Conservation (phyloP, 2,329 filamentous ascomycete species). For the Sarocladium oryzae region DNA sequence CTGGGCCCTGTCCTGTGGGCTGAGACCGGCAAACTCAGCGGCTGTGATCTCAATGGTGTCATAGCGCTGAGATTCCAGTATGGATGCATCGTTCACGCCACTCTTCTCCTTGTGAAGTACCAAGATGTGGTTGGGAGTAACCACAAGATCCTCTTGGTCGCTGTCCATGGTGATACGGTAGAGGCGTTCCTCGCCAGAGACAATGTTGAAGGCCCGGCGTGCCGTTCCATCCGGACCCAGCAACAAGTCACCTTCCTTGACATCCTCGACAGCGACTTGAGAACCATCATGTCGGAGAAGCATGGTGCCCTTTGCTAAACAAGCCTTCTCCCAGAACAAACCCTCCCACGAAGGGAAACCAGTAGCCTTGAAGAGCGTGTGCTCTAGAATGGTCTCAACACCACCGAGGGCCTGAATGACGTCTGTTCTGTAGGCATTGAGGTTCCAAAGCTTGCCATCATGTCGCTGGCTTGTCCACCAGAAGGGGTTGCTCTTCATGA, state of each 20-base stretch:
- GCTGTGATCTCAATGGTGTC: constrained; percentile 41
- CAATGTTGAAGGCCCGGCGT: constrained; percentile 43
- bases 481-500: constrained; percentile 99
- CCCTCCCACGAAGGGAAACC: constrained; percentile 97
- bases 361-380: constrained; percentile 93
- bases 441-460: constrained; percentile 94
- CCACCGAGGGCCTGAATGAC: constrained; percentile 93
- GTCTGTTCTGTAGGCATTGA: constrained; percentile 93
- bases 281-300: constrained; percentile 37
- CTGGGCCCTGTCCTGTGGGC: constrained; percentile 26
- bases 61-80: constrained; percentile 18
- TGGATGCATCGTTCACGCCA: neutral
- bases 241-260: constrained; percentile 41
- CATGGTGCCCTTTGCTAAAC: constrained; percentile 35
- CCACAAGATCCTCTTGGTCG: constrained; percentile 39
- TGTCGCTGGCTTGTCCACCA: constrained; percentile 99
- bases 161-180: constrained; percentile 40
- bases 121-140: constrained; percentile 42
- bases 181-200: constrained; percentile 38
- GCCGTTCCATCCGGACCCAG: constrained; percentile 41
- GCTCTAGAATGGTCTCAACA: constrained; percentile 96
- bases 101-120: constrained; percentile 32
- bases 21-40: constrained; percentile 34
- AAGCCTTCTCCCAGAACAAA: constrained; percentile 76
- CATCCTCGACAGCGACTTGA: constrained; percentile 39